A percentile compares a stretch with the other conserved stretches of the same genome.
Evolutionary conservation across 1,139 yeast genomes (phyloP).

Genomic region (Yamadazyma friedrichii): DNA sequence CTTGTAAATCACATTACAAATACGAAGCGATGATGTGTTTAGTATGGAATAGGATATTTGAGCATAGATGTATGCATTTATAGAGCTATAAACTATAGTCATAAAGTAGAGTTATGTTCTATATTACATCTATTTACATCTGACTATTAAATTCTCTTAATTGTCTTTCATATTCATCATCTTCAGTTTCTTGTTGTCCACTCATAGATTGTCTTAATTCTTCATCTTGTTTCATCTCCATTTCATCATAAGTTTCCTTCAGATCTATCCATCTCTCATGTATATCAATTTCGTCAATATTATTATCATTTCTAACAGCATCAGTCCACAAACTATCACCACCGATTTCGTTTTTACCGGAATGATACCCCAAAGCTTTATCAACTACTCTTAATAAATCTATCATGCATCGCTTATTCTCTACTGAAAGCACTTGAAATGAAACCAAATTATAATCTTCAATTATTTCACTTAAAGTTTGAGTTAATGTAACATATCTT

Average conservation of each 20-base stretch:
- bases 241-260: slow-evolving; percentile 70
- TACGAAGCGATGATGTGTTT: too few relatives aligned
- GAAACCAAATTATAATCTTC: slow-evolving; percentile 86
- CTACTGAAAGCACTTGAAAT: slow-evolving; percentile 87
- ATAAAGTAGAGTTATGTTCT: too few relatives aligned
- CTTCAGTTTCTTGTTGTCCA: slow-evolving; percentile 37
- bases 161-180: slow-evolving; percentile 72
- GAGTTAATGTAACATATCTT: slow-evolving; percentile 67
- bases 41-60: too few relatives aligned
- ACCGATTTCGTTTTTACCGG: slow-evolving; percentile 75
- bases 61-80: too few relatives aligned
- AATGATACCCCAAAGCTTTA: slow-evolving; percentile 85
- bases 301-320: slow-evolving; percentile 64
- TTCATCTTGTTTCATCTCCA: slow-evolving; percentile 37
- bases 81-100: too few relatives aligned
- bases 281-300: slow-evolving; percentile 55
- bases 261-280: slow-evolving; percentile 96
- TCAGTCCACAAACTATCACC: slow-evolving; percentile 97
- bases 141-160: slow-evolving; percentile 41
- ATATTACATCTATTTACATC: too few relatives aligned
- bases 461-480: slow-evolving; percentile 77
- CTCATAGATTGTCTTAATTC: slow-evolving; percentile 10
- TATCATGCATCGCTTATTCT: slow-evolving; percentile 90
- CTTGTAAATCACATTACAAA: too few relatives aligned
- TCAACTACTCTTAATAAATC: slow-evolving; percentile 73